Percentiles rank a stretch among this genome's conserved stretches.
These are phyloP conservation scores for Globisporangium irregulare DNA, from an alignment of 352 stramenopile species.

Conservation along the genomic window DNA sequence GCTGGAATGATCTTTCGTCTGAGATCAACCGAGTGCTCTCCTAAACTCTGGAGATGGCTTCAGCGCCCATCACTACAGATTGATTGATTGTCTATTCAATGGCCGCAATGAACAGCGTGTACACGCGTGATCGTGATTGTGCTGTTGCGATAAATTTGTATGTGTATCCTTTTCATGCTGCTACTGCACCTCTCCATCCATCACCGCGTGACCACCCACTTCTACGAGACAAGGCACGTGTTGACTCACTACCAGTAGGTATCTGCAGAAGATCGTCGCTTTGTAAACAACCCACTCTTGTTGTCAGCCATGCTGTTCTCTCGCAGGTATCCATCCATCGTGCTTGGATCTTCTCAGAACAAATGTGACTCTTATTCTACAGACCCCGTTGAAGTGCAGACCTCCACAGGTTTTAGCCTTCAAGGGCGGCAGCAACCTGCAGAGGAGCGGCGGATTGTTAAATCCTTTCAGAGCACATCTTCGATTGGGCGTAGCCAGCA, in stretches of 20 bases:
- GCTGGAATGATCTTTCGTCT: not conserved
- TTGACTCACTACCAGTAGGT: not conserved
- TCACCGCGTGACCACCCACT: not conserved
- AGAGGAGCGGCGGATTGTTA: not conserved
- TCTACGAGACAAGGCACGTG: not conserved
- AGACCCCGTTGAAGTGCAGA: not conserved
- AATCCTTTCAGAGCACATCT: not conserved
- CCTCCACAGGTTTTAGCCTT: not conserved
- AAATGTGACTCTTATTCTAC: not conserved
- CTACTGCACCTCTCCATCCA: not conserved
- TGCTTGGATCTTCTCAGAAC: not conserved
- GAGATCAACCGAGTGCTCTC: not conserved
- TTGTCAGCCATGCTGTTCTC: not conserved
- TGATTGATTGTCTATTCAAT: not conserved
- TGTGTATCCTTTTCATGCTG: not conserved
- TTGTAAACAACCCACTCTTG: not conserved
- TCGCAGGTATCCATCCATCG: too few species aligned
- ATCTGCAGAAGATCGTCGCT: not conserved
- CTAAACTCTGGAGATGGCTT: not conserved
- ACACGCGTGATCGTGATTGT: not conserved
- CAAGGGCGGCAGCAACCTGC: not conserved
- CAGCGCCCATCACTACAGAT: not conserved
- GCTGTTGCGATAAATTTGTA: not conserved
- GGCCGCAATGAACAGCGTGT: not conserved
- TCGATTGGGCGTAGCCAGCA: not conserved